phyloP scores from a whole-genome alignment of 148 eudicot genomes.

The Silene uniflora region DNA sequence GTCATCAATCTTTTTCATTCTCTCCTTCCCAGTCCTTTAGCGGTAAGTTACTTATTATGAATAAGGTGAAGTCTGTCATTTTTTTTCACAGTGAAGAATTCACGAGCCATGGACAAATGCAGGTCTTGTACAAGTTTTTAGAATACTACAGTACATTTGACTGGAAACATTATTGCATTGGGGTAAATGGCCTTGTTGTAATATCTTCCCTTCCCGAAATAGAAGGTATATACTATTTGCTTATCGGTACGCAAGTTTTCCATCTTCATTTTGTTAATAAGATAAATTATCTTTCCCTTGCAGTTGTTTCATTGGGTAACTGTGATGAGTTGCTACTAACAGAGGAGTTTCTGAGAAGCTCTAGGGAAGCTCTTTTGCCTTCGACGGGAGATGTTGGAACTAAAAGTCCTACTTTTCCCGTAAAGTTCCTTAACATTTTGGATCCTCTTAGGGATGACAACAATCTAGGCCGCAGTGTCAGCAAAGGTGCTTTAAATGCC shows the following conservation, averaged over 20 bases:
- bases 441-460: slow-evolving; percentile 53
- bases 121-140: slow-evolving; percentile 52
- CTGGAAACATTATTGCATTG: slow-evolving; percentile 44
- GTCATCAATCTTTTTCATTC: slow-evolving; percentile 41
- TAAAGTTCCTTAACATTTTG: slow-evolving; percentile 42
- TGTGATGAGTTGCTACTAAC: slow-evolving; percentile 29
- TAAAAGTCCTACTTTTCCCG: slow-evolving; percentile 23
- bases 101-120: slow-evolving; percentile 10
- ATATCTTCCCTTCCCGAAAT: slow-evolving; percentile 43
- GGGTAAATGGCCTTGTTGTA: slow-evolving; percentile 37
- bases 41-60: slow-evolving; percentile 30
- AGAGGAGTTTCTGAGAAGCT: slow-evolving; percentile 26
- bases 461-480: slow-evolving; percentile 52
- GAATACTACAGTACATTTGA: slow-evolving; percentile 48
- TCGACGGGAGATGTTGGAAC: slow-evolving; percentile 3
- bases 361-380: slow-evolving; percentile 22
- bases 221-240: slow-evolving; percentile 30
- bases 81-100: neutral
- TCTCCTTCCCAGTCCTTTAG: slow-evolving; percentile 37
- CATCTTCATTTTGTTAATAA: slow-evolving; percentile 1
- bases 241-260: neutral
- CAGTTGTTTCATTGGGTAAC: slow-evolving; percentile 33
- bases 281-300: neutral
- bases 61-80: neutral
- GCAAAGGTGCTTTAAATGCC: slow-evolving; percentile 33